These are phyloP conservation scores for Vanrija humicola DNA, from an alignment of 1,284 basidiomycete species.

Conservation along the genomic window DNA sequence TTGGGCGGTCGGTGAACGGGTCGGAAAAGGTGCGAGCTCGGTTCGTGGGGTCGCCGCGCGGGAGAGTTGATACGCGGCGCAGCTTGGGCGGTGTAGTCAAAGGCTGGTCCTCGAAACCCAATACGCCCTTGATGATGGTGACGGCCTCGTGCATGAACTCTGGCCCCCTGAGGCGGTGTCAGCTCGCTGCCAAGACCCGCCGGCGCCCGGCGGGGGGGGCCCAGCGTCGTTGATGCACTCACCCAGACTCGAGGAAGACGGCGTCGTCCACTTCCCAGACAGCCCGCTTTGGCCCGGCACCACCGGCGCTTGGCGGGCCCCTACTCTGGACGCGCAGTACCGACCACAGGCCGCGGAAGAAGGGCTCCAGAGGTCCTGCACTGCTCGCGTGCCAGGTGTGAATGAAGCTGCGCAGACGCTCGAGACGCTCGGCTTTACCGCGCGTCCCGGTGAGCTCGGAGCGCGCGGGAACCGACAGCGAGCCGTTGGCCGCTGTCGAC, in stretches of 20 bases:
- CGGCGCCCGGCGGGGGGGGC: too few relatives aligned
- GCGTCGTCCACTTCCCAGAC: slow-evolving; percentile 49
- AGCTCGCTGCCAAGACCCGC: background rate
- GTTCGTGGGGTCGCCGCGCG: background rate
- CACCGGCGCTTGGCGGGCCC: slow-evolving; percentile 23
- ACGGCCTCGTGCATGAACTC: slow-evolving; percentile 47
- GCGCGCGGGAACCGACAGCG: slow-evolving; percentile 29
- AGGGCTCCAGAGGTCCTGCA: slow-evolving; percentile 39
- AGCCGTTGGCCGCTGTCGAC: slow-evolving; percentile 30
- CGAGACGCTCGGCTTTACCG: slow-evolving; percentile 32
- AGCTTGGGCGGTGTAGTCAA: slow-evolving; percentile 34
- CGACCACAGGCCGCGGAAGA: slow-evolving; percentile 41
- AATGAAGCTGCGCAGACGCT: slow-evolving; percentile 29
- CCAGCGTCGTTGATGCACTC: slow-evolving; percentile 9
- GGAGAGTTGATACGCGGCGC: slow-evolving; percentile 13
- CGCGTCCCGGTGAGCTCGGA: slow-evolving; percentile 18
- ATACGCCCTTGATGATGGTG: slow-evolving; percentile 40
- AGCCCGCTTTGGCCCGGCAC: slow-evolving; percentile 29
- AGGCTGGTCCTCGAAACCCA: slow-evolving; percentile 41
- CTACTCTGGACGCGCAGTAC: slow-evolving; percentile 36
- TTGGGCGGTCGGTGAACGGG: slow-evolving; percentile 34
- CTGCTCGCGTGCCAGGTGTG: slow-evolving; percentile 32
- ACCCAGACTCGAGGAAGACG: slow-evolving; percentile 46
- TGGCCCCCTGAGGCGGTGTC: slow-evolving; percentile 23
- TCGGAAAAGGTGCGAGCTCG: slow-evolving; percentile 24